Conservation (phyloP, 306 rosid species). For the Carpinus viminea region DNA sequence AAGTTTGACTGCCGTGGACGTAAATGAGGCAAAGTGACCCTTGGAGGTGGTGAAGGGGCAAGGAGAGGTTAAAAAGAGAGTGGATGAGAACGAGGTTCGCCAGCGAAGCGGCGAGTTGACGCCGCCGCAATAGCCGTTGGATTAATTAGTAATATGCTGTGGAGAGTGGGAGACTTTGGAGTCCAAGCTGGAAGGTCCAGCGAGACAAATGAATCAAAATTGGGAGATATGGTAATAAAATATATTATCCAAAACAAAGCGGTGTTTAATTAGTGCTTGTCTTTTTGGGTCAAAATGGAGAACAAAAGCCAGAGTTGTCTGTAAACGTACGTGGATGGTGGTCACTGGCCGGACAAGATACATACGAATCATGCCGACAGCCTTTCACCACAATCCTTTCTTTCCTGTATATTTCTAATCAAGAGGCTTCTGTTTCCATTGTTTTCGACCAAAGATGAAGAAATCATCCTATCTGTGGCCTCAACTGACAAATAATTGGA, state of each 20-base stretch:
- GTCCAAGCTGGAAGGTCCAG: neutral
- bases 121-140: slow-evolving; percentile 19
- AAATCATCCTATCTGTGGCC: too few relatives aligned
- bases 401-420: too few relatives aligned
- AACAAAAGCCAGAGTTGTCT: too few relatives aligned
- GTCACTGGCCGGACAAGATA: too few relatives aligned
- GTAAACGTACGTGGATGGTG: too few relatives aligned
- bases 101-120: slow-evolving; percentile 46
- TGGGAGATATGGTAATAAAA: neutral
- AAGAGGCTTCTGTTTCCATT: too few relatives aligned
- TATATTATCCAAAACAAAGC: slow-evolving; percentile 10
- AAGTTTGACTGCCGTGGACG: too few relatives aligned
- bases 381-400: too few relatives aligned
- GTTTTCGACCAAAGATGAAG: too few relatives aligned
- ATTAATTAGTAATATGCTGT: neutral
- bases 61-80: neutral
- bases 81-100: slow-evolving; percentile 19
- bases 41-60: slow-evolving; percentile 51
- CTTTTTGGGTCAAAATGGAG: neutral
- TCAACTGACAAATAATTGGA: too few relatives aligned
- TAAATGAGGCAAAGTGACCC: slow-evolving; percentile 36
- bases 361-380: too few relatives aligned
- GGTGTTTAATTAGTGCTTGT: neutral
- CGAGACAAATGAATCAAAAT: too few relatives aligned
- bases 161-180: neutral